A percentile compares a stretch with the other conserved stretches of the same genome.
Conservation (phyloP, 1,139 yeast species). For the Debaryomyces psychrophilus region DNA sequence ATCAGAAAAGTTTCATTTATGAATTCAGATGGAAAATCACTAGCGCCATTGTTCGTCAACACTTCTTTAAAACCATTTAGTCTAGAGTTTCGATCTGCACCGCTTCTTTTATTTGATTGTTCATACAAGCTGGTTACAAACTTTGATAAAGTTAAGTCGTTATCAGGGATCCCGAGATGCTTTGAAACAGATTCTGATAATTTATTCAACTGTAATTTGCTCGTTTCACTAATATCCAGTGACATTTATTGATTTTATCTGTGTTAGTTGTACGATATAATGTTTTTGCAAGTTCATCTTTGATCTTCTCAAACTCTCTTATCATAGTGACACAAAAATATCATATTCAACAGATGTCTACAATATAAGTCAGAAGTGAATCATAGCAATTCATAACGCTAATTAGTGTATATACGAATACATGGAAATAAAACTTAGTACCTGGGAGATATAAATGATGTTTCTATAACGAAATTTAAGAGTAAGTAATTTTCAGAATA, state of each 20-base stretch:
- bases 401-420: constrained; percentile 6
- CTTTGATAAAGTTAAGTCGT: constrained; percentile 56
- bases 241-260: constrained; percentile 2
- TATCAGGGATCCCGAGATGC: constrained; percentile 22
- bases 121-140: constrained; percentile 56
- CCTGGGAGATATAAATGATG: background rate
- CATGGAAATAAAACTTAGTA: background rate
- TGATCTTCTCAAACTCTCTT: background rate
- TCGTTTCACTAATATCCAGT: background rate
- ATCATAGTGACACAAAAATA: constrained; percentile 8
- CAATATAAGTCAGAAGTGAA: background rate
- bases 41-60: constrained; percentile 64
- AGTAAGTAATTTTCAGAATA: background rate
- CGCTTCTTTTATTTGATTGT: constrained; percentile 25
- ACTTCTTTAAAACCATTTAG: constrained; percentile 42
- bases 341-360: background rate
- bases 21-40: constrained; percentile 53
- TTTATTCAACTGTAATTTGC: background rate
- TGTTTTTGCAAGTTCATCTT: constrained; percentile 4
- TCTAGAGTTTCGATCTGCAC: constrained; percentile 14
- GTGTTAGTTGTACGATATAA: background rate
- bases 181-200: constrained; percentile 12
- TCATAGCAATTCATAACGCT: constrained; percentile 6
- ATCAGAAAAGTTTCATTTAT: constrained; percentile 38
- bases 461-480: constrained; percentile 5